Percentiles rank a stretch among this genome's conserved stretches.
Conservation (phyloP, 306 rosid genomes). For the Vigna unguiculata region DNA sequence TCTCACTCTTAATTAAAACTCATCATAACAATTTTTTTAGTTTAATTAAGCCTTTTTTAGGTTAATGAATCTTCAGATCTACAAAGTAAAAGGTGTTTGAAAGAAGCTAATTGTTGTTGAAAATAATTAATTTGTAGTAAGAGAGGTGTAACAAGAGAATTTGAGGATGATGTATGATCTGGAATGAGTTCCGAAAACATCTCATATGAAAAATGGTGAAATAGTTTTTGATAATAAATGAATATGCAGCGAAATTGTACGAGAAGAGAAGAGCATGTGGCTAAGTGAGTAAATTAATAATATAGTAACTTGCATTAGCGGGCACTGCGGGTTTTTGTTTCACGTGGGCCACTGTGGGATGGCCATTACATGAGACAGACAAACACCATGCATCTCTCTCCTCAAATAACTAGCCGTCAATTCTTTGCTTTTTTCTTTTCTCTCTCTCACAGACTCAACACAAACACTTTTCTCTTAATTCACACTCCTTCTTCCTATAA, state of each 20-base stretch:
- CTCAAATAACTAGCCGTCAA: constrained; percentile 61
- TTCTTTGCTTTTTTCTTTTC: constrained; percentile 41
- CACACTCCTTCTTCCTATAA: not conserved
- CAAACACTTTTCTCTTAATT: not conserved
- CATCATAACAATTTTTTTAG: too few species aligned
- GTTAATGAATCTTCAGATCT: not conserved
- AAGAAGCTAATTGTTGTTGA: too few species aligned
- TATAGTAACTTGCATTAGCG: constrained; percentile 27
- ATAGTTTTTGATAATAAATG: constrained; percentile 5
- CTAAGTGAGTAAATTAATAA: not conserved
- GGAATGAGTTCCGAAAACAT: not conserved
- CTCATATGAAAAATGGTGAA: not conserved
- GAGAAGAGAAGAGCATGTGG: constrained; percentile 39
- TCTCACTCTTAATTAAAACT: not conserved
- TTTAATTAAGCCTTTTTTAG: not conserved
- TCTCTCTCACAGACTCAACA: constrained; percentile 26
- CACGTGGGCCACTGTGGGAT: constrained; percentile 74
- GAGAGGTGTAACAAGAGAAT: too few species aligned
- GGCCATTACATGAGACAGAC: constrained; percentile 44
- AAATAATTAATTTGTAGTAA: too few species aligned
- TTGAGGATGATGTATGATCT: too few species aligned
- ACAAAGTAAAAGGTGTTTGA: not conserved
- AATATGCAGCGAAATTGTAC: not conserved
- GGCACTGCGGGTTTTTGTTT: constrained; percentile 42
- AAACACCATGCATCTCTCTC: constrained; percentile 44